phyloP scores from a whole-genome alignment of 768 basidiomycete species.

The Clitopilus passeckerianus region DNA sequence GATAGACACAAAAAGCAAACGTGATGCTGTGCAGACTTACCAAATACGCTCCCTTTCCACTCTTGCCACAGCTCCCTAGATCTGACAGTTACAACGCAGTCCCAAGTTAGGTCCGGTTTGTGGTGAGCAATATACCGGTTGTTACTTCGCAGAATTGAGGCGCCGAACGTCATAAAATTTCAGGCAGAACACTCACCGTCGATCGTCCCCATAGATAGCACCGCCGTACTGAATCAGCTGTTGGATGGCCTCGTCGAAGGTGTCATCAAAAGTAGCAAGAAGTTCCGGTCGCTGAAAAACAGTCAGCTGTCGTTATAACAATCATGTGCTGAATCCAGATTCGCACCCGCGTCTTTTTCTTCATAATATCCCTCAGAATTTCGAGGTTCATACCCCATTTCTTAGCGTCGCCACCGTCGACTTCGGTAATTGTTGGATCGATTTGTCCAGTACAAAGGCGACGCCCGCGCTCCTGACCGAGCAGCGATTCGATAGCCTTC shows the following conservation, averaged over 20 bases:
- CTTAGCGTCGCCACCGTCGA: slow-evolving; percentile 66
- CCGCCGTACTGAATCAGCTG: slow-evolving; percentile 73
- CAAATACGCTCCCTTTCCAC: slow-evolving; percentile 60
- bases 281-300: slow-evolving; percentile 42
- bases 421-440: slow-evolving; percentile 27
- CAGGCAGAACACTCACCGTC: slow-evolving; percentile 42
- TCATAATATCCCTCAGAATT: slow-evolving; percentile 51
- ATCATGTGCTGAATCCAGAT: slow-evolving; percentile 7
- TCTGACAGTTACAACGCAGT: slow-evolving; percentile 63
- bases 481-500: slow-evolving; percentile 59
- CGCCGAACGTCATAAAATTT: slow-evolving; percentile 6
- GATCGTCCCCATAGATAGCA: slow-evolving; percentile 60
- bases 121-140: slow-evolving; percentile 73
- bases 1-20: neutral
- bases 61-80: slow-evolving; percentile 60
- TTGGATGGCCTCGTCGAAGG: slow-evolving; percentile 75
- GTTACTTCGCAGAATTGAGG: slow-evolving; percentile 38
- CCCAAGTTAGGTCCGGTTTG: slow-evolving; percentile 60
- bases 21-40: slow-evolving; percentile 31
- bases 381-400: slow-evolving; percentile 71
- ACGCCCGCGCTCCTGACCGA: slow-evolving; percentile 60
- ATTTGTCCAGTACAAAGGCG: slow-evolving; percentile 51
- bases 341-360: slow-evolving; percentile 49
- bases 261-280: slow-evolving; percentile 58
- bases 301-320: slow-evolving; percentile 6